Conservation (phyloP, 75 land plant species). For the Pseudotsuga menziesii region DNA sequence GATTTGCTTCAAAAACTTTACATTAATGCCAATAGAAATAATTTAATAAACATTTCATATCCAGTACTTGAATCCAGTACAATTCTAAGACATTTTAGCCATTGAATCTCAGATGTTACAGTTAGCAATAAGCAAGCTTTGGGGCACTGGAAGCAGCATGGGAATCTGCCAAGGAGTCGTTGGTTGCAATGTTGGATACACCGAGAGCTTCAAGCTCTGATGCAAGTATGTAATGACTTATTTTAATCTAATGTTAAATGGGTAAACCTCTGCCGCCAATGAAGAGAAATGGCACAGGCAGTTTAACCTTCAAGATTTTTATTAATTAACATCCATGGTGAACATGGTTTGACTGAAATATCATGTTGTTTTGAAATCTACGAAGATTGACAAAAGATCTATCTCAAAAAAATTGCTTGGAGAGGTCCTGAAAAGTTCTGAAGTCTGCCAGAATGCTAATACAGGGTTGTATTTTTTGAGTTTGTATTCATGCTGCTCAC, state of each 20-base stretch:
- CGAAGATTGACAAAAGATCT: background rate
- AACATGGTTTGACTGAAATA: background rate
- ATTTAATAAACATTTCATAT: conserved; percentile 7
- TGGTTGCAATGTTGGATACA: conserved; percentile 30
- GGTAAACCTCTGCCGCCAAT: background rate
- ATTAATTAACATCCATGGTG: background rate
- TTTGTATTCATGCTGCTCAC: background rate
- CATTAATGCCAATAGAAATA: background rate
- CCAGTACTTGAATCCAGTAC: background rate
- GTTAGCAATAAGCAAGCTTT: background rate
- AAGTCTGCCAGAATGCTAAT: background rate
- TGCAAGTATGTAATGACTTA: conserved; percentile 20
- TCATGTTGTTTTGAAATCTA: background rate
- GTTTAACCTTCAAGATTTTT: background rate
- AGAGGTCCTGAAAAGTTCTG: background rate
- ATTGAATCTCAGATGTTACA: conserved; percentile 10
- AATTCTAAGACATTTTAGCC: background rate
- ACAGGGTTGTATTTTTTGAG: background rate
- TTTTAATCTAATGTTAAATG: background rate
- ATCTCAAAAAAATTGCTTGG: background rate
- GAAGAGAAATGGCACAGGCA: background rate
- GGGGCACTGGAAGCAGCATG: background rate
- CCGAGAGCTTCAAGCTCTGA: conserved; percentile 32
- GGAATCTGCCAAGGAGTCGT: conserved; percentile 14
- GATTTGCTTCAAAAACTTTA: background rate